Conservation (phyloP, 106 monocot genomes). For the Cymbidium sinense region DNA sequence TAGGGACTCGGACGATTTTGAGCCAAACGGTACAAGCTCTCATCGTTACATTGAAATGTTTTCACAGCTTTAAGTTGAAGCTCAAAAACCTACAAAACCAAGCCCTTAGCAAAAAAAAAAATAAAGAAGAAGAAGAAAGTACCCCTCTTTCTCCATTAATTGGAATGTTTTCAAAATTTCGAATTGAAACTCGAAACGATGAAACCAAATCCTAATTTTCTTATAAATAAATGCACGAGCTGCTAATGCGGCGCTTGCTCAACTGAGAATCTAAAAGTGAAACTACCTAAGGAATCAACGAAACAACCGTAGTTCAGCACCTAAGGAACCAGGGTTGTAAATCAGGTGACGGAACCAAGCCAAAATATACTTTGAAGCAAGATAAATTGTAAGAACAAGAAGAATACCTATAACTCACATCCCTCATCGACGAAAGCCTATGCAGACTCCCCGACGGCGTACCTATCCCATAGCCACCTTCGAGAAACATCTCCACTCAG, state of each 20-base stretch:
- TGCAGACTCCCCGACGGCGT: constrained; percentile 1
- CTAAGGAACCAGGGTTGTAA: neutral
- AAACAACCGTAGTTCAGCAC: neutral
- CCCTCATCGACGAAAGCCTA: constrained; percentile 23
- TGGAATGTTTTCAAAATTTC: neutral
- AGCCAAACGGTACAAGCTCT: neutral
- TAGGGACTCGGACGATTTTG: neutral
- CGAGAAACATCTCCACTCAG: constrained; percentile 14
- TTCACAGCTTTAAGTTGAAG: neutral
- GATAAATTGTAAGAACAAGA: neutral
- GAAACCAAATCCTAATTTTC: neutral
- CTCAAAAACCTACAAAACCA: neutral
- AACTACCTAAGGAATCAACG: neutral
- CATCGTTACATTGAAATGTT: neutral
- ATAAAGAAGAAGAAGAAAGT: neutral
- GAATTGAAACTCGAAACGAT: neutral
- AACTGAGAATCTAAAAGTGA: neutral
- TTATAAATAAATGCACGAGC: neutral
- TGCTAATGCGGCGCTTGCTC: neutral
- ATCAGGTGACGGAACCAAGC: neutral
- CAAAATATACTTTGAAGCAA: neutral
- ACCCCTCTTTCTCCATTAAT: neutral
- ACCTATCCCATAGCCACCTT: constrained; percentile 5
- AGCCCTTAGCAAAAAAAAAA: neutral
- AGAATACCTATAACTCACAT: constrained; percentile 41